Percentiles rank a stretch among this genome's conserved stretches.
phyloP scores from a whole-genome alignment of 345 rosid genomes.

The Boechera divaricarpa region DNA sequence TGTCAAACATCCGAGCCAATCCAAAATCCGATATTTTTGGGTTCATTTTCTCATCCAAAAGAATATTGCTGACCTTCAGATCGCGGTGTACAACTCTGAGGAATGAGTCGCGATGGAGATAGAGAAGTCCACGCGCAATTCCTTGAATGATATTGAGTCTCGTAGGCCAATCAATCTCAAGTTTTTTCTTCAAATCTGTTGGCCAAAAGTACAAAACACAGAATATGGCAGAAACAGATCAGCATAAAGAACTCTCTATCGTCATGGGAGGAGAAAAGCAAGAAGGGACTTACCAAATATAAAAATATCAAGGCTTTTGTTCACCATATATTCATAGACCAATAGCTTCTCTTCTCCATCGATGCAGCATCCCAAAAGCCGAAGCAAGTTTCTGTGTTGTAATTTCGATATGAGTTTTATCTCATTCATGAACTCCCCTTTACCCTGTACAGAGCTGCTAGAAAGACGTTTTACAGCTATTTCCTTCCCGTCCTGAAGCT shows the following conservation, averaged over 20 bases:
- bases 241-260: neutral
- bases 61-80: constrained; percentile 43
- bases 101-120: constrained; percentile 40
- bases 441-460: constrained; percentile 55
- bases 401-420: constrained; percentile 54
- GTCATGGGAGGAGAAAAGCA: constrained; percentile 4
- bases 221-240: constrained; percentile 2
- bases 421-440: constrained; percentile 55
- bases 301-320: constrained; percentile 64
- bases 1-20: constrained; percentile 39
- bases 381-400: constrained; percentile 74
- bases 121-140: constrained; percentile 42
- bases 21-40: constrained; percentile 46
- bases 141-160: constrained; percentile 43
- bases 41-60: constrained; percentile 44
- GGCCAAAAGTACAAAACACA: neutral
- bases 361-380: constrained; percentile 65
- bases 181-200: constrained; percentile 42
- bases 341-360: constrained; percentile 60
- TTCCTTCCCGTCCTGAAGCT: constrained; percentile 50
- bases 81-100: constrained; percentile 44
- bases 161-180: constrained; percentile 39
- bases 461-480: constrained; percentile 64
- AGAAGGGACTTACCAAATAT: constrained; percentile 53
- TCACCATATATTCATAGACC: constrained; percentile 67